Percentiles rank a stretch among this genome's conserved stretches.
phyloP scores from a whole-genome alignment of 225 moss, liverwort and hornwort species.

The Sphagnum contortum region DNA sequence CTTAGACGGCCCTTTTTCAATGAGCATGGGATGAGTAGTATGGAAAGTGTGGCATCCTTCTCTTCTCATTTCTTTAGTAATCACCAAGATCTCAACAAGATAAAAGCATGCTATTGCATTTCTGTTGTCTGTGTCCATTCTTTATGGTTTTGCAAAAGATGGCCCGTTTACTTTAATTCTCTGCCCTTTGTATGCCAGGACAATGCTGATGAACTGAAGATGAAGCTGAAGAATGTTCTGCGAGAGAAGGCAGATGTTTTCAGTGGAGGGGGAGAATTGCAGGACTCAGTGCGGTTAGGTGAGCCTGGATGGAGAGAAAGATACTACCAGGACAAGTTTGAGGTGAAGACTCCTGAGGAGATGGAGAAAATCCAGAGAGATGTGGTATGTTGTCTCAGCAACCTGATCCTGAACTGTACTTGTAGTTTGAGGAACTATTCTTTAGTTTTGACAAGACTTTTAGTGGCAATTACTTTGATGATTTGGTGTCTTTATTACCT shows the following conservation, averaged over 20 bases:
- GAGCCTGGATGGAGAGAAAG: conserved; percentile 97
- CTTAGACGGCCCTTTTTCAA: too few species aligned
- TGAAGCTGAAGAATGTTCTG: conserved; percentile 72
- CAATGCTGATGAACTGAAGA: conserved; percentile 81
- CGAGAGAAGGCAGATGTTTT: conserved; percentile 93
- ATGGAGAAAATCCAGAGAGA: conserved; percentile 71
- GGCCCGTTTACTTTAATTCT: too few species aligned
- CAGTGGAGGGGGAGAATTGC: conserved; percentile 79
- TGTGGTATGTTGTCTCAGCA: conserved; percentile 53
- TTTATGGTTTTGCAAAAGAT: too few species aligned
- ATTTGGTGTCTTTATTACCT: too few species aligned
- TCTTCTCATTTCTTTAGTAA: too few species aligned
- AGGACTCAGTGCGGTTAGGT: conserved; percentile 77
- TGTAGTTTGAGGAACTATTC: neutral
- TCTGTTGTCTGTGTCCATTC: conserved; percentile 33
- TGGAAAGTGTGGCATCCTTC: too few species aligned
- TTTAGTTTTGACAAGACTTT: too few species aligned
- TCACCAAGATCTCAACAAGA: too few species aligned
- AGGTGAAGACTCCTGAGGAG: conserved; percentile 51
- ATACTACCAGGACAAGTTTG: conserved; percentile 83
- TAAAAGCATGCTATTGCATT: conserved; percentile 2
- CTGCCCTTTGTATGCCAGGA: conserved; percentile 10
- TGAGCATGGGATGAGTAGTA: too few species aligned
- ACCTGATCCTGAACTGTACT: neutral
- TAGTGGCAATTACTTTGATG: too few species aligned